Conservation (phyloP, 2,329 filamentous ascomycete genomes). For the Cercospora citrullina region DNA sequence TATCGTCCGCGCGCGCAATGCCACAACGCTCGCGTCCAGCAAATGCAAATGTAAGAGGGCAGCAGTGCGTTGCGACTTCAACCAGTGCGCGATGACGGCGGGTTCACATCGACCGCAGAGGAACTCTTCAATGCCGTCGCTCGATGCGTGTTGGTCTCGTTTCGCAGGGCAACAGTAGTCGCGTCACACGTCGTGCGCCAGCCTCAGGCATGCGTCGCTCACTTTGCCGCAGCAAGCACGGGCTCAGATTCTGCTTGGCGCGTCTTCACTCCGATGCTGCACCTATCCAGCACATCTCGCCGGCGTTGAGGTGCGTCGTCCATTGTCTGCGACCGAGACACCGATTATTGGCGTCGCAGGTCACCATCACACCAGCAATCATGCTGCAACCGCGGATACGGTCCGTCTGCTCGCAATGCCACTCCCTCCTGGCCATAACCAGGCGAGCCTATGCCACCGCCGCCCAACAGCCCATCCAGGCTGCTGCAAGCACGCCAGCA, state of each 20-base stretch:
- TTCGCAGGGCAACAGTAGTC: slow-evolving; percentile 1
- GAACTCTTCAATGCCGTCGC: background rate
- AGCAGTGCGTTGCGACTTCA: background rate
- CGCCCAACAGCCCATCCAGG: slow-evolving; percentile 37
- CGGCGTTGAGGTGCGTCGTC: background rate
- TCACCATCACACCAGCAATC: slow-evolving; percentile 10
- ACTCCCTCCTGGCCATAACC: slow-evolving; percentile 48
- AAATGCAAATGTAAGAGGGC: background rate
- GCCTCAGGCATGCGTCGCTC: background rate
- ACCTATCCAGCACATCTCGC: background rate
- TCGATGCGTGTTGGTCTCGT: background rate
- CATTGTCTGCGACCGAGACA: background rate
- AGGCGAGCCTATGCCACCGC: slow-evolving; percentile 56
- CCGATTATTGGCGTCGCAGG: background rate
- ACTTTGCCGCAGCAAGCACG: background rate
- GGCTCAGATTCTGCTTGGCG: background rate
- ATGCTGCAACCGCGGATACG: slow-evolving; percentile 70
- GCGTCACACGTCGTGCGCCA: background rate
- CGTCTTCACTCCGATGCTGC: background rate
- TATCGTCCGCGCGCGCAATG: slow-evolving; percentile 8
- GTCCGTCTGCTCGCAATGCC: slow-evolving; percentile 51
- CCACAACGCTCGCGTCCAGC: slow-evolving; percentile 1
- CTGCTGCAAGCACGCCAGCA: slow-evolving; percentile 32
- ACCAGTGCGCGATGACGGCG: background rate
- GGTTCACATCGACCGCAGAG: background rate